A percentile compares a stretch with the other conserved stretches of the same genome.
Evolutionary conservation across 2,329 filamentous ascomycete genomes (phyloP).

Genomic region (Pseudonectria foliicola): DNA sequence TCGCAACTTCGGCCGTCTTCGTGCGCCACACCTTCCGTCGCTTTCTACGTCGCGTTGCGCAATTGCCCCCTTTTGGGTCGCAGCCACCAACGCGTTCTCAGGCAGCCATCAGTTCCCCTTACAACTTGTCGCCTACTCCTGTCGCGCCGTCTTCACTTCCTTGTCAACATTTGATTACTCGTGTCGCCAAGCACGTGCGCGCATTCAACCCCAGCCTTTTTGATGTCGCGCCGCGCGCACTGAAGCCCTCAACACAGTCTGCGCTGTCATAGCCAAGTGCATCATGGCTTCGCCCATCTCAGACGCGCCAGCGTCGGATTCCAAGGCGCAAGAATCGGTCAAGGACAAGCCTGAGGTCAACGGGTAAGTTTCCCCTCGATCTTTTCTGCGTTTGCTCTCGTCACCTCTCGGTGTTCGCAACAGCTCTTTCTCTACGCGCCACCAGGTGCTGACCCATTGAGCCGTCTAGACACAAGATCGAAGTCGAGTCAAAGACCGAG

Average conservation of each 20-base stretch:
- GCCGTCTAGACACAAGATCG: conserved; percentile 18
- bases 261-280: conserved; percentile 36
- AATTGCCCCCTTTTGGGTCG: conserved; percentile 1
- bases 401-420: conserved; percentile 7
- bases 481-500: conserved; percentile 15
- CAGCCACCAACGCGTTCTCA: conserved; percentile 16
- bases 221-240: conserved; percentile 30
- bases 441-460: conserved; percentile 18
- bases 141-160: background rate
- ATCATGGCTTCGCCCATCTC: conserved; percentile 45
- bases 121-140: background rate
- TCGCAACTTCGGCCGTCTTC: conserved; percentile 11
- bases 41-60: conserved; percentile 8
- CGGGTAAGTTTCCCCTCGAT: conserved; percentile 27
- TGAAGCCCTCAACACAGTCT: conserved; percentile 21
- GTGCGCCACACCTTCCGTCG: conserved; percentile 11
- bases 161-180: background rate
- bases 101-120: conserved; percentile 11
- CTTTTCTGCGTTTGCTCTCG: conserved; percentile 10
- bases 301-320: conserved; percentile 35
- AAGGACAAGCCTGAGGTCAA: conserved; percentile 29
- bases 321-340: conserved; percentile 36
- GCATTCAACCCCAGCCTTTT: conserved; percentile 14
- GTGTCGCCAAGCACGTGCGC: conserved; percentile 6
- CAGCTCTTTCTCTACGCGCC: conserved; percentile 2